A percentile compares a stretch with the other conserved stretches of the same genome.
Evolutionary conservation across 2,329 filamentous ascomycete genomes (phyloP).

Genomic region (Colletotrichum liaoningense): DNA sequence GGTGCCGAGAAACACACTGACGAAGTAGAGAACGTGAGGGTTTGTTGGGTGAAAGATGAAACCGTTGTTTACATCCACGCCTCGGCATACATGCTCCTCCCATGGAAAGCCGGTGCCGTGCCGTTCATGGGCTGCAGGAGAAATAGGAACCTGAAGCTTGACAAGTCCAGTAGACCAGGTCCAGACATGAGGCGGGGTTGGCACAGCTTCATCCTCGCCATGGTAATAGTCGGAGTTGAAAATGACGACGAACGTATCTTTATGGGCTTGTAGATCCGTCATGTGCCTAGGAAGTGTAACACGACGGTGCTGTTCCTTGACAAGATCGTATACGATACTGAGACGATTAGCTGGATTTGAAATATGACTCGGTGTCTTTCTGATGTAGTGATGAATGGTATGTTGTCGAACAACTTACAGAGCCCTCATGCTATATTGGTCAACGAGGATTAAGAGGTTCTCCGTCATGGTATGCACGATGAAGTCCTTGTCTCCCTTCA

Average conservation of each 20-base stretch:
- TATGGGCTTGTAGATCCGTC: not conserved
- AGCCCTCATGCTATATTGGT: not conserved
- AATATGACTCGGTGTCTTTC: not conserved
- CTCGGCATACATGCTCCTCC: not conserved
- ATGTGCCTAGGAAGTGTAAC: not conserved
- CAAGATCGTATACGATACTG: conserved; percentile 18
- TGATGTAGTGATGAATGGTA: not conserved
- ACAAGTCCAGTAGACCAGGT: conserved; percentile 6
- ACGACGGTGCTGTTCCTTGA: not conserved
- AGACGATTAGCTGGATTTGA: not conserved
- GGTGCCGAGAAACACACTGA: not conserved
- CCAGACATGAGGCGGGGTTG: not conserved
- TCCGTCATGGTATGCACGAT: not conserved
- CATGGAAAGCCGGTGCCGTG: not conserved
- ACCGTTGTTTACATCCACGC: not conserved
- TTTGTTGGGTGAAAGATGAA: conserved; percentile 14
- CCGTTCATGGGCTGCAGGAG: no score
- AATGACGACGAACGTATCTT: not conserved
- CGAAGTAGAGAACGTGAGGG: not conserved
- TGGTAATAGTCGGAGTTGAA: not conserved
- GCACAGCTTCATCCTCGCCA: not conserved
- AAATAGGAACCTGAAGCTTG: not conserved
- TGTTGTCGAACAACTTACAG: conserved; percentile 4
- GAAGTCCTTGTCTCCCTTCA: conserved; percentile 9
- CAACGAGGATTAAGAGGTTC: not conserved